phyloP scores from a whole-genome alignment of 257 asterid genomes.

The Gynochthodes officinalis region DNA sequence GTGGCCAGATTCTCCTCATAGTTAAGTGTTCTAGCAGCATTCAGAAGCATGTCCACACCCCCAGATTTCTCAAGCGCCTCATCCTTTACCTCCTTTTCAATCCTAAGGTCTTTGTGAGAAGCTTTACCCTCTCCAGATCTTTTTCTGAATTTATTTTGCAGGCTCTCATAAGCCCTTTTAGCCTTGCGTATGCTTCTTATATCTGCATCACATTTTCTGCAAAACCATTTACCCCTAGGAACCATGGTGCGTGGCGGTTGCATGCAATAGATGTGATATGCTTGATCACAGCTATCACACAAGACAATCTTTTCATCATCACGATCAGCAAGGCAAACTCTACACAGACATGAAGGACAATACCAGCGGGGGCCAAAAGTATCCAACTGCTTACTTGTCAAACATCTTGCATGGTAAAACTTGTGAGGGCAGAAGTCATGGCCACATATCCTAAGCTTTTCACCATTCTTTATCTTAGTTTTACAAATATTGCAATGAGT shows the following conservation, averaged over 20 bases:
- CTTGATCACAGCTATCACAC: slow-evolving; percentile 92
- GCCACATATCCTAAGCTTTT: slow-evolving; percentile 54
- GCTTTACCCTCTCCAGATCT: slow-evolving; percentile 33
- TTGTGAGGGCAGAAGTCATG: slow-evolving; percentile 78
- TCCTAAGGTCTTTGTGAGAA: not conserved
- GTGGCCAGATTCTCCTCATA: slow-evolving; percentile 52
- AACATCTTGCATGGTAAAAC: slow-evolving; percentile 70
- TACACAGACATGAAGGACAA: slow-evolving; percentile 89
- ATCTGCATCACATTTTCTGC: slow-evolving; percentile 55
- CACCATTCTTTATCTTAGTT: slow-evolving; percentile 38
- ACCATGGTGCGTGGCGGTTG: slow-evolving; percentile 55
- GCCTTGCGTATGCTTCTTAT: slow-evolving; percentile 50
- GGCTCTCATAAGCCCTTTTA: slow-evolving; percentile 36
- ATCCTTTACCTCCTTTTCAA: slow-evolving; percentile 20
- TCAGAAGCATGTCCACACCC: slow-evolving; percentile 81
- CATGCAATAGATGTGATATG: slow-evolving; percentile 81
- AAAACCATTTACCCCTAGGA: slow-evolving; percentile 79
- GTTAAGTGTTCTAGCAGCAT: slow-evolving; percentile 75
- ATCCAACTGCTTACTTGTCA: slow-evolving; percentile 59
- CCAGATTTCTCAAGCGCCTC: slow-evolving; percentile 53
- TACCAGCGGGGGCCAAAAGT: slow-evolving; percentile 68
- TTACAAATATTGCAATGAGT: slow-evolving; percentile 62
- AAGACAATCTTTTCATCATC: slow-evolving; percentile 80
- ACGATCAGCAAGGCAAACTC: slow-evolving; percentile 61
- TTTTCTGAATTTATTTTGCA: slow-evolving; percentile 31